Evolutionary conservation across 805 yeast species (phyloP).

Genomic region (Wickerhamomyces strasburgensis): DNA sequence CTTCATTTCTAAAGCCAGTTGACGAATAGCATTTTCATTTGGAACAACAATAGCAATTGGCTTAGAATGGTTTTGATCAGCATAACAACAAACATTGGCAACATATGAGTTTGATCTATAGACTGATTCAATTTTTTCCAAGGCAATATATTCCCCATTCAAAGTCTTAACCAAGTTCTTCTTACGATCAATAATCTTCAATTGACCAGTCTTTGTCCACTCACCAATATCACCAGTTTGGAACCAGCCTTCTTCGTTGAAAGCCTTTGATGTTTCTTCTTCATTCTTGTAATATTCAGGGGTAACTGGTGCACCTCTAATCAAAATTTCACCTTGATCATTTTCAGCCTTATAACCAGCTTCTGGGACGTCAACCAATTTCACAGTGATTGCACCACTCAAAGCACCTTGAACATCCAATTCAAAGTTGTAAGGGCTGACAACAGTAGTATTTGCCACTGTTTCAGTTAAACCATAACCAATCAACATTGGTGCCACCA

Average conservation of each 20-base stretch:
- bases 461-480: slow-evolving; percentile 98
- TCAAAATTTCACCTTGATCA: slow-evolving; percentile 87
- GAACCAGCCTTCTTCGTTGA: slow-evolving; percentile 83
- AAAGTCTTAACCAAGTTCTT: slow-evolving; percentile 93
- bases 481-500: slow-evolving; percentile 80
- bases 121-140: slow-evolving; percentile 87
- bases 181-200: slow-evolving; percentile 85
- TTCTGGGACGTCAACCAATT: slow-evolving; percentile 86
- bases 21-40: slow-evolving; percentile 58
- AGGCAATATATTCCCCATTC: slow-evolving; percentile 96
- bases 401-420: slow-evolving; percentile 78
- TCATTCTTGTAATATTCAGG: slow-evolving; percentile 79
- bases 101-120: slow-evolving; percentile 81
- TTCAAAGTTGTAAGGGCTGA: slow-evolving; percentile 61
- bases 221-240: slow-evolving; percentile 95
- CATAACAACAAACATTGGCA: slow-evolving; percentile 84
- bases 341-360: slow-evolving; percentile 88
- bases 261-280: slow-evolving; percentile 71
- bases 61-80: slow-evolving; percentile 81
- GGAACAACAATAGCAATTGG: slow-evolving; percentile 92
- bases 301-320: slow-evolving; percentile 69
- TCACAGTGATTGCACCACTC: slow-evolving; percentile 77
- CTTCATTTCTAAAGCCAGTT: slow-evolving; percentile 53
- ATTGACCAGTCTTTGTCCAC: slow-evolving; percentile 77
- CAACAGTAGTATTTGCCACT: slow-evolving; percentile 77